A percentile compares a stretch with the other conserved stretches of the same genome.
phyloP scores from a whole-genome alignment of 805 yeast species.

The Saccharomycopsis oosterbeekiorum region DNA sequence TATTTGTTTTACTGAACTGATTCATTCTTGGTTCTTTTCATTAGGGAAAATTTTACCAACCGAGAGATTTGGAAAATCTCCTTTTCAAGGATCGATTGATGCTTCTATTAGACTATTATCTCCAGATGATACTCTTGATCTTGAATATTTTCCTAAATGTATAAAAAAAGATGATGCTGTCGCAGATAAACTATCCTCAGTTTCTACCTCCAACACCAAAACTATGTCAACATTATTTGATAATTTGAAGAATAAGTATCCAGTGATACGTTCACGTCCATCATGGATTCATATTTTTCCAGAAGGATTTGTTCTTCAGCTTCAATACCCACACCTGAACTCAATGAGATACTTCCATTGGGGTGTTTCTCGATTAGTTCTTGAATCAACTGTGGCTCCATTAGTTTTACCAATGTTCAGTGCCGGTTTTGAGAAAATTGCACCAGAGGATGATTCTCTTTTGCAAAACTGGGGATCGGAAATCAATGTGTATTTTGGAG shows the following conservation, averaged over 20 bases:
- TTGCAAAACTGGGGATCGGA: slow-evolving; percentile 61
- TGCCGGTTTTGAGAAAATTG: slow-evolving; percentile 77
- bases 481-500: slow-evolving; percentile 62
- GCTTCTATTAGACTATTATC: slow-evolving; percentile 73
- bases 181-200: background rate
- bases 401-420: slow-evolving; percentile 79
- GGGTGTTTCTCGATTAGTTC: slow-evolving; percentile 80
- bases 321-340: slow-evolving; percentile 65
- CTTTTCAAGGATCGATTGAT: slow-evolving; percentile 84
- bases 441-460: slow-evolving; percentile 61
- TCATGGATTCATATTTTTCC: slow-evolving; percentile 95
- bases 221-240: background rate
- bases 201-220: background rate
- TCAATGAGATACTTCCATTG: slow-evolving; percentile 94
- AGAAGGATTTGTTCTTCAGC: slow-evolving; percentile 86
- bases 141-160: slow-evolving; percentile 31
- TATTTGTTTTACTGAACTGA: slow-evolving; percentile 60
- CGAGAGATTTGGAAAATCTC: slow-evolving; percentile 83
- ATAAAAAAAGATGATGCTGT: background rate
- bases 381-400: slow-evolving; percentile 79
- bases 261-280: slow-evolving; percentile 52
- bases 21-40: slow-evolving; percentile 56
- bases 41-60: slow-evolving; percentile 85
- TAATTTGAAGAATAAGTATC: slow-evolving; percentile 22
- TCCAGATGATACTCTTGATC: slow-evolving; percentile 53